phyloP scores from a whole-genome alignment of 2,329 filamentous ascomycete genomes.

The Bipolaris bicolor region DNA sequence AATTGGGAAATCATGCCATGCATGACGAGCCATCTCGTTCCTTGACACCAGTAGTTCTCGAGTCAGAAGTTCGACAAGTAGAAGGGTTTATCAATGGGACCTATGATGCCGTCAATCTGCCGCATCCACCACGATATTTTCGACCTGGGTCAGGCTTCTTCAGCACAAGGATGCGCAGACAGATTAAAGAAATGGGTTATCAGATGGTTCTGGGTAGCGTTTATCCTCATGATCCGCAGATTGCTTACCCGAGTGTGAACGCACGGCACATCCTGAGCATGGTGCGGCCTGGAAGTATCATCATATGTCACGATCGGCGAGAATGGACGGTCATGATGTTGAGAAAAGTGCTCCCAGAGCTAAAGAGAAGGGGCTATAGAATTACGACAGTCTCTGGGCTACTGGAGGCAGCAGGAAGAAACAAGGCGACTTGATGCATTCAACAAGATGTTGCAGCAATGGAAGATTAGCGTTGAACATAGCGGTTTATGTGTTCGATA shows the following conservation, averaged over 20 bases:
- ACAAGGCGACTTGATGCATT: not conserved
- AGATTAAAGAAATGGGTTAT: slow-evolving; percentile 68
- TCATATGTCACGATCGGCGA: slow-evolving; percentile 85
- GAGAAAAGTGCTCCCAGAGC: slow-evolving; percentile 71
- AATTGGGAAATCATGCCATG: slow-evolving; percentile 87
- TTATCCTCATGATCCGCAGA: slow-evolving; percentile 91
- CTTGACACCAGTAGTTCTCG: slow-evolving; percentile 65
- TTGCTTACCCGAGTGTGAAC: slow-evolving; percentile 72
- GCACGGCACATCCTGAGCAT: slow-evolving; percentile 81
- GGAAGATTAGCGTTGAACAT: not conserved
- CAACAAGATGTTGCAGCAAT: not conserved
- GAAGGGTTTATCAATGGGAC: slow-evolving; percentile 64
- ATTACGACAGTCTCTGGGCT: slow-evolving; percentile 66
- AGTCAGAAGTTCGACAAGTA: slow-evolving; percentile 68
- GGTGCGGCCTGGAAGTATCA: slow-evolving; percentile 75
- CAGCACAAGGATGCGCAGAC: slow-evolving; percentile 68
- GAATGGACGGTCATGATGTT: slow-evolving; percentile 86
- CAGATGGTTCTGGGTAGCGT: slow-evolving; percentile 79
- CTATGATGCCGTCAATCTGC: slow-evolving; percentile 53
- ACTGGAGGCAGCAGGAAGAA: slow-evolving; percentile 15
- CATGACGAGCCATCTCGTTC: slow-evolving; percentile 76
- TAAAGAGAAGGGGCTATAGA: slow-evolving; percentile 71
- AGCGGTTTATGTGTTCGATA: not conserved
- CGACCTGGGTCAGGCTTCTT: slow-evolving; percentile 87
- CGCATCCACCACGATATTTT: slow-evolving; percentile 70